Evolutionary conservation across 345 rosid genomes (phyloP), one percentile per base, ranked within the genome.

Genomic region (Eucalyptus curtisii): DNA sequence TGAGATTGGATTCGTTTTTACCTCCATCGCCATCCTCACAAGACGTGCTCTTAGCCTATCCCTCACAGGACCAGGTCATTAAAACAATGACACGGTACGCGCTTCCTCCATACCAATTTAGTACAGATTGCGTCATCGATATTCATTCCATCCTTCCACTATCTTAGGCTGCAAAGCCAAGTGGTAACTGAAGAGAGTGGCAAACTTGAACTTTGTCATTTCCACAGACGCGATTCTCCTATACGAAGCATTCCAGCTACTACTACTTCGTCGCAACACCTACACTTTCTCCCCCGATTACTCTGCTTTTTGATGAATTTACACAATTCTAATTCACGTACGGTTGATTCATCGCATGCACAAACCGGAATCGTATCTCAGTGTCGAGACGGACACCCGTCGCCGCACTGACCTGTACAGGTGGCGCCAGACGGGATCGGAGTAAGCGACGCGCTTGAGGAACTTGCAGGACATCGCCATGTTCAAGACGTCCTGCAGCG

Each of bases 371-470:
- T n/a, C 71, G 37, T 37, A 14, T n/a, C 37, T 30, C 19, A 13
- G 0, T n/a, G 19, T 64, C 19, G 8, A 1, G 19, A 64, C 17
- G 3, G 19, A n/a, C n/a, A 24, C 88, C 57, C 1, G 48, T 47
- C 4, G 68, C 3, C 45, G 45, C n/a, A 16, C 12, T 40, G 66
- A 88, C 95, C 95, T 92, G 87, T 91, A 95, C 44, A 87, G 87
- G 86, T 91, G 93, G 52, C 9, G 91, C 94, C 97, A 93, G 59
- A 94, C 42, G 85, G 95, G 82, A 86, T 94, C 95, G 85, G 93
- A 93, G 87, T 92, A 94, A 61, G 93, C 92, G 27, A 89, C 90
- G 25, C 86, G 89, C 86, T 91, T 90, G 91, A 95, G 91, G 87
- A 80, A 92, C 88, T 92, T 93, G 90, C 92, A 94, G 87, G 96